phyloP scores from a whole-genome alignment of 1,284 basidiomycete species.

The Garcileccinum viscosum region DNA sequence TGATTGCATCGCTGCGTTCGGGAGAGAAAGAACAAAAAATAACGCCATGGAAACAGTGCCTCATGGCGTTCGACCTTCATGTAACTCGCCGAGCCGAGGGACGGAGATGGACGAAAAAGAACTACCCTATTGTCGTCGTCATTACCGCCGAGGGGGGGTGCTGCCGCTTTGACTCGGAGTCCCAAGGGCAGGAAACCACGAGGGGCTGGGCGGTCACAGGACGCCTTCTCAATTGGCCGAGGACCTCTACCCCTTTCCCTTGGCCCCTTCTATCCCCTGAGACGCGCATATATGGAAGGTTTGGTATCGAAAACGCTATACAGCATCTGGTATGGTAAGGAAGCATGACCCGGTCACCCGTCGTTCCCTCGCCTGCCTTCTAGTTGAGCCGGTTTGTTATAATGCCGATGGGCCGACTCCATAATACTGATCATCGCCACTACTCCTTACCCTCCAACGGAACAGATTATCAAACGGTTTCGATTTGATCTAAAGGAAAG shows the following conservation, averaged over 20 bases:
- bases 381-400: neutral
- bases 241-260: neutral
- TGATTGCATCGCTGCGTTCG: constrained; percentile 13
- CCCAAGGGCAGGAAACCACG: constrained; percentile 36
- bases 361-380: neutral
- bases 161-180: neutral
- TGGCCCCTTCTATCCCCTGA: constrained; percentile 10
- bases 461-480: constrained; percentile 3
- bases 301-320: constrained; percentile 31
- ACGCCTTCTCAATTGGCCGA: neutral
- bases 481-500: neutral
- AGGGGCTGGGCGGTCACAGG: constrained; percentile 17
- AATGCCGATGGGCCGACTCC: constrained; percentile 14
- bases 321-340: constrained; percentile 3
- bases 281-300: constrained; percentile 33
- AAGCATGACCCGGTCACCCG: constrained; percentile 23
- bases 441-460: constrained; percentile 7
- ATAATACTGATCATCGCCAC: neutral
- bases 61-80: constrained; percentile 2
- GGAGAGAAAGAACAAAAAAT: constrained; percentile 4
- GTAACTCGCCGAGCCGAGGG: constrained; percentile 9
- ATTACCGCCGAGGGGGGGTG: constrained; percentile 15
- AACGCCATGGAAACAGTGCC: constrained; percentile 11
- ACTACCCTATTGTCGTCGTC: constrained; percentile 4
- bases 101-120: constrained; percentile 18